These are phyloP conservation scores for Coemansia linderi DNA, from an alignment of 371 early-diverging fungal genomes.

Conservation along the genomic window DNA sequence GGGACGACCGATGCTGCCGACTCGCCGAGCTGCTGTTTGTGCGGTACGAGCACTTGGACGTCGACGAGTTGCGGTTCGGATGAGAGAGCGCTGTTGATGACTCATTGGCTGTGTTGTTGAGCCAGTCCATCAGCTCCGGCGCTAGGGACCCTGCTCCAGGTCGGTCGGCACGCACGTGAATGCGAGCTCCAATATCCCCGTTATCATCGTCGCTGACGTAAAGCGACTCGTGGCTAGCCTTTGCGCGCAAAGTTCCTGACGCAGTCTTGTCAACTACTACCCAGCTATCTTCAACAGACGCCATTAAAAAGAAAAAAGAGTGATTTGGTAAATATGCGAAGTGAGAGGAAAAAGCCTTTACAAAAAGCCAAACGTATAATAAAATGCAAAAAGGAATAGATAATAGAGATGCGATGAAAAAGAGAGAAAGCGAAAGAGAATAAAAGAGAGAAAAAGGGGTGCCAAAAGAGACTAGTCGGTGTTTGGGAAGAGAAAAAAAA, in stretches of 20 bases:
- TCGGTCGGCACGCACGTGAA: conserved; percentile 30
- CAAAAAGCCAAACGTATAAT: conserved; percentile 3
- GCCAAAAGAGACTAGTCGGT: conserved; percentile 1
- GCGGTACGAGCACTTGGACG: conserved; percentile 41
- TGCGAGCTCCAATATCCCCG: conserved; percentile 22
- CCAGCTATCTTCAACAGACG: conserved; percentile 49
- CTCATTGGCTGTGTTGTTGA: conserved; percentile 42
- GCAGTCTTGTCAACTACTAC: conserved; percentile 51
- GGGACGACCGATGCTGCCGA: conserved; percentile 24
- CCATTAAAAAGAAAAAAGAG: conserved; percentile 13
- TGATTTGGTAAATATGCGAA: conserved; percentile 5
- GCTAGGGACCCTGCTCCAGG: conserved; percentile 23
- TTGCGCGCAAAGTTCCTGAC: conserved; percentile 39
- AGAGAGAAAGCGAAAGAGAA: conserved; percentile 1
- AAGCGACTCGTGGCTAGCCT: conserved; percentile 51
- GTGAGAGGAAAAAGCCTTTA: conserved; percentile 4
- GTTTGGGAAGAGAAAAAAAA: neutral
- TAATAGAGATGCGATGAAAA: conserved; percentile 5
- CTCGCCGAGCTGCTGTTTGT: conserved; percentile 49
- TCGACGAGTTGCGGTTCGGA: conserved; percentile 33
- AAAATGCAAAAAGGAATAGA: neutral
- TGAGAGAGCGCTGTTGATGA: conserved; percentile 32
- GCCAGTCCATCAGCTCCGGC: conserved; percentile 51
- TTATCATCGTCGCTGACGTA: conserved; percentile 25
- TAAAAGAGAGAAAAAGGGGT: neutral